Conservation (phyloP, 345 rosid genomes). For the Chamaenerion angustifolium region DNA sequence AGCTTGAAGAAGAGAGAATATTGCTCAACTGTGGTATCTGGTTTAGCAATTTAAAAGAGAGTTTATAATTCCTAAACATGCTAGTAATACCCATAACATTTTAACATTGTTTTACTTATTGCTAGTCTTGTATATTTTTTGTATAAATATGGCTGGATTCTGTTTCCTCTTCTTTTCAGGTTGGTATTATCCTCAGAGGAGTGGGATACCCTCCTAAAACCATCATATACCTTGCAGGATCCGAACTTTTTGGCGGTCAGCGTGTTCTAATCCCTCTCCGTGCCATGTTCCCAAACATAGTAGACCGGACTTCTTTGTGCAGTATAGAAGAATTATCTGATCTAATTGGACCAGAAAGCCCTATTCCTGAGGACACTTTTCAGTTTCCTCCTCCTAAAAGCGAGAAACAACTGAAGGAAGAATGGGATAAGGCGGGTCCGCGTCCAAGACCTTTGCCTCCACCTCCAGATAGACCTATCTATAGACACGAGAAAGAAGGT, state of each 20-base stretch:
- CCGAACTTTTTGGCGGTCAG: slow-evolving; percentile 93
- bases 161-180: slow-evolving; percentile 28
- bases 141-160: too few relatives aligned
- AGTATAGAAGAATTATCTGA: slow-evolving; percentile 58
- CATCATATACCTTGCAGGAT: slow-evolving; percentile 82
- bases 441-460: slow-evolving; percentile 99
- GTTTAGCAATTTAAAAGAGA: too few relatives aligned
- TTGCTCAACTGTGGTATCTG: too few relatives aligned
- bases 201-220: slow-evolving; percentile 85
- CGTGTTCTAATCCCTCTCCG: slow-evolving; percentile 84
- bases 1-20: too few relatives aligned
- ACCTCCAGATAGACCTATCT: slow-evolving; percentile 88
- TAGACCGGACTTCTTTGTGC: slow-evolving; percentile 71
- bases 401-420: slow-evolving; percentile 58
- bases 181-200: slow-evolving; percentile 81
- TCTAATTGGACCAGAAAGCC: slow-evolving; percentile 71
- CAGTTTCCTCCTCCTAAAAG: slow-evolving; percentile 41
- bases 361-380: slow-evolving; percentile 35
- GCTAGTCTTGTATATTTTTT: too few relatives aligned
- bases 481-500: slow-evolving; percentile 94
- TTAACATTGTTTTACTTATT: too few relatives aligned
- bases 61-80: too few relatives aligned
- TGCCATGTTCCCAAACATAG: slow-evolving; percentile 66
- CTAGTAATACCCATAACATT: too few relatives aligned
- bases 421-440: slow-evolving; percentile 91